Evolutionary conservation across 2,329 filamentous ascomycete genomes (phyloP).

Genomic region (Fusarium sp.): DNA sequence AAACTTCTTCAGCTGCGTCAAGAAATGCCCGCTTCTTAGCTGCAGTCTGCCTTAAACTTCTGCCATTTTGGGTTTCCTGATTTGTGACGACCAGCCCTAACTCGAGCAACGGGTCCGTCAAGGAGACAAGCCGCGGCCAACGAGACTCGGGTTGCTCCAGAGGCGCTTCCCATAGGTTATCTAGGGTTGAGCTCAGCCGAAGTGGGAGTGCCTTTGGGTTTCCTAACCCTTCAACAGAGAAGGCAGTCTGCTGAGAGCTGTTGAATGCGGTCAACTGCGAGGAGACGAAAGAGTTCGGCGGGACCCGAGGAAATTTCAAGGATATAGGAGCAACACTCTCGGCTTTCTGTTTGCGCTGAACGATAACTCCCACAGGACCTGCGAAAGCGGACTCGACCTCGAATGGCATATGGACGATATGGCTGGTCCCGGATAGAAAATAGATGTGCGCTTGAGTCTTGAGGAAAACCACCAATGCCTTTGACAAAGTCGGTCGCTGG

Average conservation of each 20-base stretch:
- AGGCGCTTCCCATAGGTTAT: slow-evolving; percentile 67
- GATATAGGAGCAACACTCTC: slow-evolving; percentile 63
- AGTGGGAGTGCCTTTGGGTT: slow-evolving; percentile 65
- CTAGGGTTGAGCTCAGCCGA: slow-evolving; percentile 64
- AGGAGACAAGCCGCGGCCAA: slow-evolving; percentile 80
- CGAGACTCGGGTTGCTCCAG: slow-evolving; percentile 66
- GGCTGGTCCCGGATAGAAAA: slow-evolving; percentile 86
- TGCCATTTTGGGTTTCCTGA: slow-evolving; percentile 54
- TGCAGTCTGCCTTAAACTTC: slow-evolving; percentile 48
- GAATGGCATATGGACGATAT: slow-evolving; percentile 93
- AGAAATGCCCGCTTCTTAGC: slow-evolving; percentile 66
- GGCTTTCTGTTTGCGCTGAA: slow-evolving; percentile 79
- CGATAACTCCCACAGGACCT: slow-evolving; percentile 82
- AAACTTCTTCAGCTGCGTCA: slow-evolving; percentile 80
- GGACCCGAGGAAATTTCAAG: slow-evolving; percentile 69
- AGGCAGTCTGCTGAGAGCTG: slow-evolving; percentile 61
- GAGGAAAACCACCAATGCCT: slow-evolving; percentile 89
- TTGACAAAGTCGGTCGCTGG: slow-evolving; percentile 55
- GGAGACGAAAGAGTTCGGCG: slow-evolving; percentile 85
- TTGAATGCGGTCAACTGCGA: slow-evolving; percentile 70
- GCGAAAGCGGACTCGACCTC: slow-evolving; percentile 90
- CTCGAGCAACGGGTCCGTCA: slow-evolving; percentile 88
- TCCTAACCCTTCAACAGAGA: slow-evolving; percentile 68
- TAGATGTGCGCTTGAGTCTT: slow-evolving; percentile 94
- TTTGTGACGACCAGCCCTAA: slow-evolving; percentile 82